phyloP scores from a whole-genome alignment of 2,329 filamentous ascomycete species.

The Ceratocystis huliohia region DNA sequence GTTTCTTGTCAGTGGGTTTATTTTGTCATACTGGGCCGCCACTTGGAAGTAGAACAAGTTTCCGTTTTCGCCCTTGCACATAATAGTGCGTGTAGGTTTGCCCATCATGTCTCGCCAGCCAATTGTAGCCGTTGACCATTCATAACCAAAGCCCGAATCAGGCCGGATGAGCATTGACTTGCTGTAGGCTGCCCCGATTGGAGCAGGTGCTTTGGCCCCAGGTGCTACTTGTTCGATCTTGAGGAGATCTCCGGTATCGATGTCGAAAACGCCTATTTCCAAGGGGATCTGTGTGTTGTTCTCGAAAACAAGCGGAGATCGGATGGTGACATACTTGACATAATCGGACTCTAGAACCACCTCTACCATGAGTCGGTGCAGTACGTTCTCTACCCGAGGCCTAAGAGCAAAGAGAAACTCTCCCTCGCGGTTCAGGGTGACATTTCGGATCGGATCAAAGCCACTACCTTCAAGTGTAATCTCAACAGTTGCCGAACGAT shows the following conservation, averaged over 20 bases:
- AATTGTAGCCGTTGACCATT: constrained; percentile 79
- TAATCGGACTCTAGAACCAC: constrained; percentile 86
- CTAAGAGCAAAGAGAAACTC: constrained; percentile 81
- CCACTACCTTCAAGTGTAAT: constrained; percentile 83
- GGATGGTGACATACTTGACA: constrained; percentile 93
- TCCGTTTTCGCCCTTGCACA: constrained; percentile 74
- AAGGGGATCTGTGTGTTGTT: constrained; percentile 96
- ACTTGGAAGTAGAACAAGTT: constrained; percentile 96
- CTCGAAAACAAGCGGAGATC: constrained; percentile 82
- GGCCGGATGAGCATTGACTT: constrained; percentile 80
- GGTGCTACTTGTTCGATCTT: constrained; percentile 97
- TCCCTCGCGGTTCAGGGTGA: constrained; percentile 86
- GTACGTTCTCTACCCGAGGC: constrained; percentile 70
- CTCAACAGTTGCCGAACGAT: constrained; percentile 63
- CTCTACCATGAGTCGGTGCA: constrained; percentile 85
- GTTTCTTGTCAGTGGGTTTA: constrained; percentile 66
- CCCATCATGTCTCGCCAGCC: constrained; percentile 90
- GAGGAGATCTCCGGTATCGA: constrained; percentile 72
- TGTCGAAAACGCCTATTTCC: constrained; percentile 82
- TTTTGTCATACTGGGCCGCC: constrained; percentile 71
- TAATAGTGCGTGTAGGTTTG: constrained; percentile 71
- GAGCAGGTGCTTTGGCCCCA: constrained; percentile 77
- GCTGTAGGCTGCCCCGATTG: constrained; percentile 81
- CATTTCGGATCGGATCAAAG: constrained; percentile 79
- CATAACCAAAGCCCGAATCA: constrained; percentile 91